Conservation (phyloP, 2,329 filamentous ascomycete species). For the Verticillium longisporum region DNA sequence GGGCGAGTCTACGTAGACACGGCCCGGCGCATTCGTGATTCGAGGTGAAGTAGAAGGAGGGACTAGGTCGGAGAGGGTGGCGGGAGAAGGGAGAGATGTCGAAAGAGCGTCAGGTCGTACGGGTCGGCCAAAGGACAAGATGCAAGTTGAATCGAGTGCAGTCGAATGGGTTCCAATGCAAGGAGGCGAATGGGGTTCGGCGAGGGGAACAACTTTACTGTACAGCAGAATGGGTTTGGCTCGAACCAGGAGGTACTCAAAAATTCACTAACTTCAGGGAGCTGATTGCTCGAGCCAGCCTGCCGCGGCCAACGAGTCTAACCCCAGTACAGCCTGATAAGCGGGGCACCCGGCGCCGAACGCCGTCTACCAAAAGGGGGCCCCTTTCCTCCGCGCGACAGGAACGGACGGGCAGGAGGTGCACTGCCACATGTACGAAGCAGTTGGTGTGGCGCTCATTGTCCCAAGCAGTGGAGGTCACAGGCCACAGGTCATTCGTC, state of each 20-base stretch:
- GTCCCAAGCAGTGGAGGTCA: no score
- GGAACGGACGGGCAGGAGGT: not conserved
- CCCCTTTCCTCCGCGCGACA: not conserved
- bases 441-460: not conserved
- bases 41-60: not conserved
- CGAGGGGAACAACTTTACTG: not conserved
- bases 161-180: not conserved
- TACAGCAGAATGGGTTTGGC: not conserved
- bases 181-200: not conserved
- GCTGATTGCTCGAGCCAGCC: not conserved
- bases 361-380: not conserved
- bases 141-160: not conserved
- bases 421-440: not conserved
- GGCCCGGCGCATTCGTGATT: slow-evolving; percentile 9
- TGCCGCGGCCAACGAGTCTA: not conserved
- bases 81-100: slow-evolving; percentile 4
- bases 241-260: not conserved
- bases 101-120: not conserved
- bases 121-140: not conserved
- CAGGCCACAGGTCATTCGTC: not conserved
- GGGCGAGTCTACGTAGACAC: not conserved
- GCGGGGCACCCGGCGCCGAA: not conserved
- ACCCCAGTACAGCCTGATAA: not conserved
- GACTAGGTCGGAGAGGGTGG: slow-evolving; percentile 4
- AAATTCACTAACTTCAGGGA: not conserved